phyloP scores from a whole-genome alignment of 2,329 filamentous ascomycete genomes.

The Rutstroemia sp. region DNA sequence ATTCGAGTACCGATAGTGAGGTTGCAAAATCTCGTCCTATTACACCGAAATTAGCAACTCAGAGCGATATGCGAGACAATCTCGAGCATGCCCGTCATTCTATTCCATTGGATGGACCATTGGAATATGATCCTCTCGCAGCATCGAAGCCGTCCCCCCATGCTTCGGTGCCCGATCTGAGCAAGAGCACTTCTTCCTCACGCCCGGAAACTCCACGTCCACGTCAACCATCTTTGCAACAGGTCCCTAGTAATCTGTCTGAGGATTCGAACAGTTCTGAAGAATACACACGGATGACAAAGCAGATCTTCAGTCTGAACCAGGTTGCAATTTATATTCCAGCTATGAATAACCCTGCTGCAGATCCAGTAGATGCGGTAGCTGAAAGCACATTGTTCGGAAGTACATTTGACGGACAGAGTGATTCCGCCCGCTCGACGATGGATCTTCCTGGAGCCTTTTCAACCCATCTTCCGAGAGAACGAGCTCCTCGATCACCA shows the following conservation, averaged over 20 bases:
- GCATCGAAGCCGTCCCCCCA: not conserved
- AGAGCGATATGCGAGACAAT: conserved; percentile 18
- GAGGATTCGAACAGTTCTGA: conserved; percentile 24
- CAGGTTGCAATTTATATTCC: conserved; percentile 30
- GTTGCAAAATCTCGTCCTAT: conserved; percentile 12
- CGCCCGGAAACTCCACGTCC: not conserved
- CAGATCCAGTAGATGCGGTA: conserved; percentile 4
- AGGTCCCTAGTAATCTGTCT: conserved; percentile 19
- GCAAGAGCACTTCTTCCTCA: conserved; percentile 5
- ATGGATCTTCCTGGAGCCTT: conserved; percentile 55
- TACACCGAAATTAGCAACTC: conserved; percentile 14
- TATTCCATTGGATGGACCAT: not conserved
- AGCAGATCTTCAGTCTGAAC: conserved; percentile 31
- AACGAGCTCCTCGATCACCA: not conserved
- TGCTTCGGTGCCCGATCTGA: conserved; percentile 9
- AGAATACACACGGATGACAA: conserved; percentile 24
- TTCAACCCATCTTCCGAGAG: conserved; percentile 36
- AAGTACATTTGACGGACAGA: conserved; percentile 18
- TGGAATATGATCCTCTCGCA: not conserved
- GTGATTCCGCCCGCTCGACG: conserved; percentile 26
- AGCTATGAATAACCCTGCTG: conserved; percentile 2
- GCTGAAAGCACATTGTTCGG: conserved; percentile 10
- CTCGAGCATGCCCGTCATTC: conserved; percentile 20
- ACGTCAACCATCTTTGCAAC: conserved; percentile 13
- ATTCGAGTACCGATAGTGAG: conserved; percentile 17